These are phyloP conservation scores for Isatis lusitanica DNA, from an alignment of 441 rosid species.

Conservation along the genomic window DNA sequence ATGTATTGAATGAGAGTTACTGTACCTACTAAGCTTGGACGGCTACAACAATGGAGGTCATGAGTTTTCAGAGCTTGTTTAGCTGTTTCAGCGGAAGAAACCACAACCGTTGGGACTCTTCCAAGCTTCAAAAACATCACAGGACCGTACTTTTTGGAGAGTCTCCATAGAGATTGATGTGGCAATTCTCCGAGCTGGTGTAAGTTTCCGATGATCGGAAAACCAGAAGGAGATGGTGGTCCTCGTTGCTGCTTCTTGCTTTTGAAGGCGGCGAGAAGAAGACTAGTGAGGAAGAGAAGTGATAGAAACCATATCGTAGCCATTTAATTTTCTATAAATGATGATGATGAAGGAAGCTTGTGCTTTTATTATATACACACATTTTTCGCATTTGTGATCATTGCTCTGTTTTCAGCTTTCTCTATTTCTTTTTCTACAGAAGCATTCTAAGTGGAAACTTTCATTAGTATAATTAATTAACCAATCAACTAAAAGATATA, in stretches of 20 bases:
- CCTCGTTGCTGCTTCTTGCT: constrained; percentile 6
- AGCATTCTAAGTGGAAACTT: not conserved
- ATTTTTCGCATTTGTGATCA: not conserved
- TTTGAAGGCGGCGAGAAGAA: constrained; percentile 14
- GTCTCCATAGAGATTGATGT: constrained; percentile 41
- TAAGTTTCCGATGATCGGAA: constrained; percentile 58
- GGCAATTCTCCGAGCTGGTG: constrained; percentile 49
- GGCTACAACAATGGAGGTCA: constrained; percentile 56
- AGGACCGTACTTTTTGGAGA: constrained; percentile 49
- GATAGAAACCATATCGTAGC: constrained; percentile 18
- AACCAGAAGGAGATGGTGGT: constrained; percentile 56
- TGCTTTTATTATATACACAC: not conserved
- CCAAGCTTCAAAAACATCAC: constrained; percentile 54
- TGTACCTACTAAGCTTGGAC: constrained; percentile 40
- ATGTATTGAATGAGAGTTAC: constrained; percentile 6
- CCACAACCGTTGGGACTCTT: constrained; percentile 38
- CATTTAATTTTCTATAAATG: not conserved
- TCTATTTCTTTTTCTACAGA: not conserved
- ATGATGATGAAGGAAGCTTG: not conserved
- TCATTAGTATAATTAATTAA: not conserved
- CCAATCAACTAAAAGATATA: not conserved
- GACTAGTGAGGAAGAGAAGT: constrained; percentile 17
- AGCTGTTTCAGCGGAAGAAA: constrained; percentile 60
- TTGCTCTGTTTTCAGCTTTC: not conserved
- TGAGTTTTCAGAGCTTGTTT: constrained; percentile 43